Conservation (phyloP, 441 rosid genomes). For the Cnidoscolus chayamansa region DNA sequence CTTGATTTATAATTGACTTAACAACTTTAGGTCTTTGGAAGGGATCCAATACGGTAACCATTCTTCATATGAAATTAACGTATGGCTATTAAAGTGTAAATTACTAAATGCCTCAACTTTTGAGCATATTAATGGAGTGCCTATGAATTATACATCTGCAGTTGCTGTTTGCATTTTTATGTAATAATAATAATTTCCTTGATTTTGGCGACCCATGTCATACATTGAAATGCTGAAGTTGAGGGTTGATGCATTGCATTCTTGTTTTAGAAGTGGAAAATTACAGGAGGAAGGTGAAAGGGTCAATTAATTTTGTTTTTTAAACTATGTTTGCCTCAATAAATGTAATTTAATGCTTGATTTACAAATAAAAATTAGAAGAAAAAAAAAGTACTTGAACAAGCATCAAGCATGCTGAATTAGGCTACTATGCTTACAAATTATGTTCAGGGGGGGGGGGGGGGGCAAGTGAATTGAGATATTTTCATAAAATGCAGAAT, state of each 20-base stretch:
- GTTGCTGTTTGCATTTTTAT: neutral
- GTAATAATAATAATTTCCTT: no score
- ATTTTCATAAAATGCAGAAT: no score
- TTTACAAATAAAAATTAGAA: no score
- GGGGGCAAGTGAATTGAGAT: neutral
- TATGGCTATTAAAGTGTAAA: neutral
- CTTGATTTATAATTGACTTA: neutral
- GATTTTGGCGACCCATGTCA: no score
- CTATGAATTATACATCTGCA: neutral
- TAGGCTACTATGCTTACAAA: neutral
- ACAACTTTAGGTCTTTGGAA: neutral
- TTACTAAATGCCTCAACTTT: neutral
- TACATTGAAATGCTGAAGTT: no score
- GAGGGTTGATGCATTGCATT: no score
- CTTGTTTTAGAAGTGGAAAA: no score
- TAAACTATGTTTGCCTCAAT: no score
- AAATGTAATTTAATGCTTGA: no score
- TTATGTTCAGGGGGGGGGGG: neutral
- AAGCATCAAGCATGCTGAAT: neutral
- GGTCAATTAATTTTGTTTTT: no score
- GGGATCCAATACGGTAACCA: neutral
- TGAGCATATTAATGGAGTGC: neutral
- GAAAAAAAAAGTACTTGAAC: no score
- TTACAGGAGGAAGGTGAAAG: no score
- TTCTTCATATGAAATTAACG: neutral